A percentile compares a stretch with the other conserved stretches of the same genome.
phyloP scores from a whole-genome alignment of 192 early-diverging fungal species.

The Coemansia nantahalensis region DNA sequence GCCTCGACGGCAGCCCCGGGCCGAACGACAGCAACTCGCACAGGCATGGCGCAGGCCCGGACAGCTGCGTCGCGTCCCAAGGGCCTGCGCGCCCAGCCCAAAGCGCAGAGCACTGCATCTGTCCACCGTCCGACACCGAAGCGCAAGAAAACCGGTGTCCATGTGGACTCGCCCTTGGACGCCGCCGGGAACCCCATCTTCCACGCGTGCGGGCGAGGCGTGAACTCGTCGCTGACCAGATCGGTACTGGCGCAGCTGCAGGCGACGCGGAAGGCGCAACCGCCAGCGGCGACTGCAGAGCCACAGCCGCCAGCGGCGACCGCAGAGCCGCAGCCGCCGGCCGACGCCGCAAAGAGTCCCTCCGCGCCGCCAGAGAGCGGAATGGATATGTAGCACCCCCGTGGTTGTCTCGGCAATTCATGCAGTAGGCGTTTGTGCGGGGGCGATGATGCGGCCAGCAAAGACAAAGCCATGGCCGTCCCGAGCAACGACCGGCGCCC shows the following conservation, averaged over 20 bases:
- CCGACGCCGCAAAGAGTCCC: neutral
- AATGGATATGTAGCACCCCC: neutral
- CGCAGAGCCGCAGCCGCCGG: too few relatives aligned
- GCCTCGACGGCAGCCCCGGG: neutral
- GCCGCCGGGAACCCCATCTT: slow-evolving; percentile 37
- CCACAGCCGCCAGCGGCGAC: neutral
- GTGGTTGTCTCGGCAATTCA: too few relatives aligned
- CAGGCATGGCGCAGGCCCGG: too few relatives aligned
- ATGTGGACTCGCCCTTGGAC: slow-evolving; percentile 28
- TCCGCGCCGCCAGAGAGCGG: neutral
- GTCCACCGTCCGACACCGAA: slow-evolving; percentile 8
- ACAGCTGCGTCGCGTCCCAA: neutral
- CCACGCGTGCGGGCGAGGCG: slow-evolving; percentile 47
- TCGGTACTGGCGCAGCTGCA: slow-evolving; percentile 50
- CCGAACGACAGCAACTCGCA: too few relatives aligned
- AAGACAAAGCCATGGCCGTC: slow-evolving; percentile 41
- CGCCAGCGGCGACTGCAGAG: too few relatives aligned
- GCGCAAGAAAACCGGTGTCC: slow-evolving; percentile 12
- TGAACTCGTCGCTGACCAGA: slow-evolving; percentile 48
- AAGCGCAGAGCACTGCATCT: neutral
- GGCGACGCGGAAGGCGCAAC: slow-evolving; percentile 7
- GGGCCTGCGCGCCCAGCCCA: neutral
- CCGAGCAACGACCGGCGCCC: slow-evolving; percentile 39
- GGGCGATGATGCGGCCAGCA: slow-evolving; percentile 24
- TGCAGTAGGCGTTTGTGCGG: too few relatives aligned